Conservation (phyloP, 164 flowering plant species). For the Sedum album region DNA sequence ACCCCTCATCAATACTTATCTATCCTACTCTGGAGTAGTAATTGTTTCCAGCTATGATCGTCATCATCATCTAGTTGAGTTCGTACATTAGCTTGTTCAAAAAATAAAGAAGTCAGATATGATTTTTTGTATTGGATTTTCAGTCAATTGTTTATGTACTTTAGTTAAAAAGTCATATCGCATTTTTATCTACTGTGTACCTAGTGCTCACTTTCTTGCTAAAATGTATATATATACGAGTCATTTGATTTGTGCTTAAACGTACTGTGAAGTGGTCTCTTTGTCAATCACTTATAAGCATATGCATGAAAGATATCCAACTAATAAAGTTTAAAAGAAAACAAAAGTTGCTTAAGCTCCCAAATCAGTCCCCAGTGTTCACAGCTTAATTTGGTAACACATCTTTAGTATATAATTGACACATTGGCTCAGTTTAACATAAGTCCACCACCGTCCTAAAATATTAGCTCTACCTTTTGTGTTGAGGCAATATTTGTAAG, state of each 20-base stretch:
- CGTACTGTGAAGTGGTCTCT: background rate
- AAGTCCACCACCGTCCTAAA: background rate
- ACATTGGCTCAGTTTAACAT: background rate
- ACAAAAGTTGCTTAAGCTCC: background rate
- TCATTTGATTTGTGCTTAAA: background rate
- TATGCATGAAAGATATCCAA: background rate
- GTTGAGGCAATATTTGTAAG: background rate
- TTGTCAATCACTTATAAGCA: background rate
- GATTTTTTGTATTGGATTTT: no score
- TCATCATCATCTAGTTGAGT: slow-evolving; percentile 3
- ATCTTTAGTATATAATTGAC: background rate
- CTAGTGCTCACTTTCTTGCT: background rate
- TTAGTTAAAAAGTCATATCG: no score
- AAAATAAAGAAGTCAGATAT: no score
- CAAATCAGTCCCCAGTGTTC: background rate
- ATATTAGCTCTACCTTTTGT: background rate
- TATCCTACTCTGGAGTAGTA: background rate
- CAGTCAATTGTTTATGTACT: no score
- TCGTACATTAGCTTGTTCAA: background rate
- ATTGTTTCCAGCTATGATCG: background rate
- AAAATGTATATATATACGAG: background rate
- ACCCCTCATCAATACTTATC: background rate
- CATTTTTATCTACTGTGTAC: no score
- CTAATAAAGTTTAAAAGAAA: background rate
- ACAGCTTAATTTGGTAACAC: no score